Evolutionary conservation across 208 protist genomes (phyloP), one percentile per base, ranked within the genome.

Genomic region (Trypanosoma congolense): DNA sequence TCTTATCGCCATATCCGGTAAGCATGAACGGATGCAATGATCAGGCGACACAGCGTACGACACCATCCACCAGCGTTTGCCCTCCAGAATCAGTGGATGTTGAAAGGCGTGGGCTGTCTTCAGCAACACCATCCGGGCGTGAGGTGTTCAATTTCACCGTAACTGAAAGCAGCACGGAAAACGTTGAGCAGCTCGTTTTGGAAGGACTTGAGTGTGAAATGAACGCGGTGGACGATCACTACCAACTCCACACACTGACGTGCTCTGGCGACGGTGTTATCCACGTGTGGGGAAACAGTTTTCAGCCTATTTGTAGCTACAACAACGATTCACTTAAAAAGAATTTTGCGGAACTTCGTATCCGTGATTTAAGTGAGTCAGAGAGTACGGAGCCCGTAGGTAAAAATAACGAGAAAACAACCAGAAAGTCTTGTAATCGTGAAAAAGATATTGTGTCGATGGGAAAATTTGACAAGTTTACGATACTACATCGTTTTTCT

Each of bases 401-500:
- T 22, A 47, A n/a, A 61, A 10, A 26, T 14, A 10, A 61, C 16
- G 29, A 55, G 22, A 50, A 12, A 50, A 6, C 18, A 57, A 24
- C 52, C 25, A 48, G 44, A 19, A 18, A 48, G 21, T 19, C n/a
- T n/a, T n/a, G 33, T 46, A 40, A 40, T 4, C 35, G 33, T 12
- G 50, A 36, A 19, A 56, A 40, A 33, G 42, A 35, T 56, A 38
- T 28, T 56, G 10, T 25, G 26, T 12, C 29, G 21, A 25, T 18
- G 43, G 41, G 45, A 33, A 21, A 57, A 51, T 38, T 38, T 47
- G 22, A 2, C 38, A 63, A 21, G 9, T 49, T 31, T 36, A 53
- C 33, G 73, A 74, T 29, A 57, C 68, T 19, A 70, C 74, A 45
- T 44, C 53, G 38, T 76, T 76, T 64, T 55, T 57, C 28, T 73